Evolutionary conservation across 257 asterid genomes (phyloP), one percentile per base, ranked within the genome.

Genomic region (Coffea canephora): DNA sequence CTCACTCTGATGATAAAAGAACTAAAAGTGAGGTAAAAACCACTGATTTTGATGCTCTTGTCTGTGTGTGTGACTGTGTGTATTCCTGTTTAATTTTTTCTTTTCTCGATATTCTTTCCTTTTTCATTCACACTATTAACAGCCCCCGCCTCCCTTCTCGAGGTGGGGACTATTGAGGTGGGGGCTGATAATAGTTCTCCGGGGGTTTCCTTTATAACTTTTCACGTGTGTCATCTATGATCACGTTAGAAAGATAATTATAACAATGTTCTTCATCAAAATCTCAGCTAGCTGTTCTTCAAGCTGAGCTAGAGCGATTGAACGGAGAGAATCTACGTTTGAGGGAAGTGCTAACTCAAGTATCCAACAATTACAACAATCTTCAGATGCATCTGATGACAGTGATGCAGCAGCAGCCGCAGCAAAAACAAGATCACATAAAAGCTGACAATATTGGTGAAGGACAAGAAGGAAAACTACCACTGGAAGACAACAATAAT

Each of bases 221-320:
- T 43, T 70, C 74, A 70, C 55, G 55, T 70, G 74, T 23, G 34
- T 70, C 74, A 41, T 71, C 10, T 71, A 71, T 46, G 41, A 46
- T 71, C 41, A 18, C 10, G 46, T 71, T 61, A 19, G 0, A 36
- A 31, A 34, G 10, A 15, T 14, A 6, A 48, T 54, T 69, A 1
- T 65, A 52, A 52, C 59, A 59, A 16, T 65, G 2, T 15, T 45
- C 19, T 49, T 72, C 43, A 39, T 27, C 9, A 45, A 81, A 50
- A 41, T 64, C 75, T 71, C 82, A 92, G 97, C 31, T 85, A 76
- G 87, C 74, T 3, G 83, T 86, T 64, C 88, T 95, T 66, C 93
- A 86, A 82, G 95, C 91, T 16, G 93, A 94, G 81, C 68, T 96
- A 57, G 95, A 90, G 68, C 83, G 88, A 68, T 67, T 89, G 85